Evolutionary conservation across 2,329 filamentous ascomycete species (phyloP), one percentile per base, ranked within the genome.

Genomic region (Westerdykella aurantiaca): DNA sequence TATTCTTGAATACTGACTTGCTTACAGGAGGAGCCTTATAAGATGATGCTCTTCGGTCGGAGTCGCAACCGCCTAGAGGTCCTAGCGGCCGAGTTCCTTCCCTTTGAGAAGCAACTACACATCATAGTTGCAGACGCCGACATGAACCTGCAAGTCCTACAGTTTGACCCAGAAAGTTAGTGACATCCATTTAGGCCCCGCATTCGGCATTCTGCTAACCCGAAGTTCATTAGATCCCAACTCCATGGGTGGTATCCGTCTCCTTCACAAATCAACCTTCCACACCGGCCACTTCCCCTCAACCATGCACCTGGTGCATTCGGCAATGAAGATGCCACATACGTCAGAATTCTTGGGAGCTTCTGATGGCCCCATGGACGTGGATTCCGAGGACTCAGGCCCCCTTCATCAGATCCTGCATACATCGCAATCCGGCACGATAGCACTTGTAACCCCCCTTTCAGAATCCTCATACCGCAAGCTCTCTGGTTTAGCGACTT

Each of bases 131-230:
- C 85, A 11, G 91, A 97, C 63, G 82, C 85, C 31, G 85, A 95
- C 56, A 86, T 86, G 49, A 88, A 93, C 56, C 69, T 98, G 34
- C 88, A 96, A 63, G 78, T 96, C 38, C 71, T 97, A 51, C 88
- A 97, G 67, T 98, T 93, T 59, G 90, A 97, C 59, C 93, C 93
- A 0, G 91, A 97, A 61, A 86, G 88, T 93, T 75, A 69, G 84
- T 77, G 11, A 37, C 14, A 33, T 6, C 23, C 37, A 10, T 37
- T 18, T 34, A 22, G 39, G 11, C 17, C 7, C 33, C 42, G 34
- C 31, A 23, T 10, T 37, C 25, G 11, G 21, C 39, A 22, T 39
- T 35, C 9, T 14, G 22, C 41, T 43, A 47, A 51, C 39, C 18
- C 18, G n/a, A 10, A 23, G 2, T 9, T 10, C 54, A 7, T 12